These are phyloP conservation scores for Polyporus tsugae DNA, from an alignment of 1,284 basidiomycete genomes.

Conservation along the genomic window DNA sequence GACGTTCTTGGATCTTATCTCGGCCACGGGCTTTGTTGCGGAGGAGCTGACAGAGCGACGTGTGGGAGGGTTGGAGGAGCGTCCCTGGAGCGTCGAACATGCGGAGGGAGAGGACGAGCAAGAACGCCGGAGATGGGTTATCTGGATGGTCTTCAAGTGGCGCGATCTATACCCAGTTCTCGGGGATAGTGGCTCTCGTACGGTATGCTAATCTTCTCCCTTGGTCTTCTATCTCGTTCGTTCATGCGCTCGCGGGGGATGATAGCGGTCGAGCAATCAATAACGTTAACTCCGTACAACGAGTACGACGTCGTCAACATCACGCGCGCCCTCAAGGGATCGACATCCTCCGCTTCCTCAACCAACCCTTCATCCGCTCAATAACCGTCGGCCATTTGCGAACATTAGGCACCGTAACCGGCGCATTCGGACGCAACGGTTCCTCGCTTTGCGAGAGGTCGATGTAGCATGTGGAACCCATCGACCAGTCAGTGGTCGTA, in stretches of 20 bases:
- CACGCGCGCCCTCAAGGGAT: conserved; percentile 9
- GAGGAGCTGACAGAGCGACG: conserved; percentile 59
- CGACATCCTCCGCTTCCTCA: conserved; percentile 29
- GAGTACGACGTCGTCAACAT: conserved; percentile 1
- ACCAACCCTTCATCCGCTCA: conserved; percentile 29
- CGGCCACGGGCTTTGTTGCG: conserved; percentile 52
- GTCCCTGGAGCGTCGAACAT: conserved; percentile 61
- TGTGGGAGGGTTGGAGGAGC: conserved; percentile 46
- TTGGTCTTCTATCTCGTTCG: background rate
- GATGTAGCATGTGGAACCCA: conserved; percentile 19
- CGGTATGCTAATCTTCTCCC: background rate
- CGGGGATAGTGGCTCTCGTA: background rate
- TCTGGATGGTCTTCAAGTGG: conserved; percentile 73
- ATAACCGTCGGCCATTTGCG: conserved; percentile 22
- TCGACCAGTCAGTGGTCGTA: conserved; percentile 16
- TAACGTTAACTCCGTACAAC: conserved; percentile 1
- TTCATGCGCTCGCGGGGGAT: background rate
- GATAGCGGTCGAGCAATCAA: background rate
- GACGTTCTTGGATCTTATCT: conserved; percentile 57
- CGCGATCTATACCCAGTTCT: background rate
- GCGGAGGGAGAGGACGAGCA: conserved; percentile 64
- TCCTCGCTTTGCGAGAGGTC: conserved; percentile 21
- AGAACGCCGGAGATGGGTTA: conserved; percentile 72
- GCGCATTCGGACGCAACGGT: conserved; percentile 8
- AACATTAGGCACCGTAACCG: background rate